Evolutionary conservation across 352 stramenopile genomes (phyloP).

Genomic region (Elongisporangium undulatum): DNA sequence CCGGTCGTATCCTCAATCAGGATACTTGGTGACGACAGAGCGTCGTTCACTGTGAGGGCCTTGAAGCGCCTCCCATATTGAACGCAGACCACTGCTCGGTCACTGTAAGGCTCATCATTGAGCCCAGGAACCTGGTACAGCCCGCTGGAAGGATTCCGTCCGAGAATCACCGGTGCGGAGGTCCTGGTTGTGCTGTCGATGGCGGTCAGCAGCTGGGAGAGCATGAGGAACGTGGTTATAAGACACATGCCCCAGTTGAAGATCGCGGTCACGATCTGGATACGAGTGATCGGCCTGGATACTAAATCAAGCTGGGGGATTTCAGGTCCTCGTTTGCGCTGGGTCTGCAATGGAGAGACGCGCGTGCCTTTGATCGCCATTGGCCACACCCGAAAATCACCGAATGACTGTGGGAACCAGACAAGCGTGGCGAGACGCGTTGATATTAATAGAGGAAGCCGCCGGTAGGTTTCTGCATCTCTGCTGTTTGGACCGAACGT

Average conservation of each 20-base stretch:
- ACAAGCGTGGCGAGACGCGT: too few species aligned
- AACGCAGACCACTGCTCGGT: neutral
- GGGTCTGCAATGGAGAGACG: too few species aligned
- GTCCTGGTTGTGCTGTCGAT: neutral
- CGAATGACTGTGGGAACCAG: too few species aligned
- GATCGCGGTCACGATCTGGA: slow-evolving; percentile 1
- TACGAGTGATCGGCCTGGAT: neutral
- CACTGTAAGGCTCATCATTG: neutral
- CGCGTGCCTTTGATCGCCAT: too few species aligned
- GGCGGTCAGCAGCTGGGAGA: slow-evolving; percentile 14
- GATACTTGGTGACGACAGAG: neutral
- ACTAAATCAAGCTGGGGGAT: neutral
- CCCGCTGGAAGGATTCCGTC: neutral
- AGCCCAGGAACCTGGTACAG: neutral
- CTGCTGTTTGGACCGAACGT: too few species aligned
- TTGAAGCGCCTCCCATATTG: neutral
- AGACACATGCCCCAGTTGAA: slow-evolving; percentile 27
- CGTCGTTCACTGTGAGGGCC: neutral
- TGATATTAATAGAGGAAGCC: too few species aligned
- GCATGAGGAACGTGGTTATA: slow-evolving; percentile 19
- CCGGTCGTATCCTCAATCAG: neutral
- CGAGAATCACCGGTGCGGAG: neutral
- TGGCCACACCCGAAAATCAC: too few species aligned
- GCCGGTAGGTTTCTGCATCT: too few species aligned
- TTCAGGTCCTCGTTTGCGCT: neutral